These are phyloP conservation scores for Suillus bovinus DNA, from an alignment of 768 basidiomycete species.

Conservation along the genomic window DNA sequence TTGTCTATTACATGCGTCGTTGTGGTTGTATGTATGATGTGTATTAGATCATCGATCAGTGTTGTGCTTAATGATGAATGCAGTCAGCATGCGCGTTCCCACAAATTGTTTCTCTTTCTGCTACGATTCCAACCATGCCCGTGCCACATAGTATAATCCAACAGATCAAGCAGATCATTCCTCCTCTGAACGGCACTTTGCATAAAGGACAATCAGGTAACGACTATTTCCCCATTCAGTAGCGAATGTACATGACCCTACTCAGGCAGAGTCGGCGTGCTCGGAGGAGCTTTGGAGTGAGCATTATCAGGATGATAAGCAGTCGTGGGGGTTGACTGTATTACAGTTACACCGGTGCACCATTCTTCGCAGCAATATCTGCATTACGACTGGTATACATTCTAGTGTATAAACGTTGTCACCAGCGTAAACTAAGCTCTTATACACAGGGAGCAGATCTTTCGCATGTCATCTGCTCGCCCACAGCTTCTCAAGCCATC, in stretches of 20 bases:
- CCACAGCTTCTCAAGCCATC: slow-evolving; percentile 88
- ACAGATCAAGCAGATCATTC: slow-evolving; percentile 82
- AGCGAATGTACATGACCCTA: slow-evolving; percentile 3
- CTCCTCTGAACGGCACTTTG: slow-evolving; percentile 82
- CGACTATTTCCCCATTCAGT: not conserved
- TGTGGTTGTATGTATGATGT: not conserved
- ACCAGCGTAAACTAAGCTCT: not conserved
- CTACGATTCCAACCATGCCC: slow-evolving; percentile 45
- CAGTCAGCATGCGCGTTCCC: too few species aligned
- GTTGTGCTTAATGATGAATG: not conserved
- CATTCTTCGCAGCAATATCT: slow-evolving; percentile 92
- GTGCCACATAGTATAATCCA: slow-evolving; percentile 60
- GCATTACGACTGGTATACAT: slow-evolving; percentile 73
- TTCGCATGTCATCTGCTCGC: slow-evolving; percentile 97
- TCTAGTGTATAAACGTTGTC: not conserved
- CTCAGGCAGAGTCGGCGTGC: slow-evolving; percentile 84
- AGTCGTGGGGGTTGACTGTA: not conserved
- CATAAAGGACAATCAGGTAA: slow-evolving; percentile 95
- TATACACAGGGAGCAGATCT: slow-evolving; percentile 78
- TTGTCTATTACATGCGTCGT: slow-evolving; percentile 6
- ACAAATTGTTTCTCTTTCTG: too few species aligned
- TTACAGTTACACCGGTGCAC: slow-evolving; percentile 91
- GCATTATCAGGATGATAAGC: slow-evolving; percentile 24
- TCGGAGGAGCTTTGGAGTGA: slow-evolving; percentile 93
- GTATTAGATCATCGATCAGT: not conserved